Evolutionary conservation across 2,329 filamentous ascomycete species (phyloP).

Genomic region (Colletotrichum siamense): DNA sequence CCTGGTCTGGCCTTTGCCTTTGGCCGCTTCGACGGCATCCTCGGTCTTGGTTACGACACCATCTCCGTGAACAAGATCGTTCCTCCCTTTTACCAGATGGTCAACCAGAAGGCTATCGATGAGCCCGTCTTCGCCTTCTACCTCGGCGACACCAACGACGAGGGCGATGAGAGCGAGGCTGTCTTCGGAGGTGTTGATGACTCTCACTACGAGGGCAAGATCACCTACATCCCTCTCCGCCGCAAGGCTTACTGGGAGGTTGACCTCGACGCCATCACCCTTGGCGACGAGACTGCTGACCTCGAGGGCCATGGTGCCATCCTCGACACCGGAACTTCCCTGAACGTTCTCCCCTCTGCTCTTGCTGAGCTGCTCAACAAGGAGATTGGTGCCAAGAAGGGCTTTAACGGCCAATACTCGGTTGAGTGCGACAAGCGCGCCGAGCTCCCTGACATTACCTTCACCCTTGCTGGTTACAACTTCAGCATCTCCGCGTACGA

Average conservation of each 20-base stretch:
- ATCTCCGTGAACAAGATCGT: slow-evolving; percentile 97
- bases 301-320: slow-evolving; percentile 96
- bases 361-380: slow-evolving; percentile 96
- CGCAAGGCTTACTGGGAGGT: slow-evolving; percentile 99
- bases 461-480: slow-evolving; percentile 88
- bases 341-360: slow-evolving; percentile 91
- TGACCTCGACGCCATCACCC: slow-evolving; percentile 88
- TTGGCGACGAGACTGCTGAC: slow-evolving; percentile 85
- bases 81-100: slow-evolving; percentile 95
- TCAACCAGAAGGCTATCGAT: slow-evolving; percentile 88
- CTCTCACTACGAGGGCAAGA: slow-evolving; percentile 80
- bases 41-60: slow-evolving; percentile 92
- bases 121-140: slow-evolving; percentile 97
- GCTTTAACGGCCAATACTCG: slow-evolving; percentile 95
- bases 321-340: slow-evolving; percentile 96
- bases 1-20: slow-evolving; percentile 98
- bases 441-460: slow-evolving; percentile 87
- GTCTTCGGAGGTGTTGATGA: slow-evolving; percentile 90
- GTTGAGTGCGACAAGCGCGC: slow-evolving; percentile 87
- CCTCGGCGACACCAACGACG: slow-evolving; percentile 74
- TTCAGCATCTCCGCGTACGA: slow-evolving; percentile 89
- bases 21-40: slow-evolving; percentile 94
- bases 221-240: slow-evolving; percentile 92
- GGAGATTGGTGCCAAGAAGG: slow-evolving; percentile 98
- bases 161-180: slow-evolving; percentile 80